phyloP scores from a whole-genome alignment of 1,284 basidiomycete genomes.

The Moesziomyces parantarcticus region DNA sequence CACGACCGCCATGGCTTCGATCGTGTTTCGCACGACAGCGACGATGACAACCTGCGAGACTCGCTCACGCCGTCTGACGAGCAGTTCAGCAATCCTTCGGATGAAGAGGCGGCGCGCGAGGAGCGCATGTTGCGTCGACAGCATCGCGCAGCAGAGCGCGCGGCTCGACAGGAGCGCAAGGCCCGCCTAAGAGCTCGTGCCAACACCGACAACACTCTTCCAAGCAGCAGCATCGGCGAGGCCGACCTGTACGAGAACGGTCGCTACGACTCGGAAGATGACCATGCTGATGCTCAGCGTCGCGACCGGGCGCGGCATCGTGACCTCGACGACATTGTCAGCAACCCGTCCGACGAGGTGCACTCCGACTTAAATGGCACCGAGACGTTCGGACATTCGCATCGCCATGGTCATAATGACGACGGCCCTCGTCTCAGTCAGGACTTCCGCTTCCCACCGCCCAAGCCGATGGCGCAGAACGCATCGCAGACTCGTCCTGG shows the following conservation, averaged over 20 bases:
- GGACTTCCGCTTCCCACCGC: constrained; percentile 50
- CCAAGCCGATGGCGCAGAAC: constrained; percentile 1
- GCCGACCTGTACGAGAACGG: constrained; percentile 21
- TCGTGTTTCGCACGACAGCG: constrained; percentile 10
- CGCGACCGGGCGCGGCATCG: constrained; percentile 4
- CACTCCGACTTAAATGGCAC: constrained; percentile 37
- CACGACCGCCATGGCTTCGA: constrained; percentile 11
- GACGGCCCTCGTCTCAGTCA: constrained; percentile 30
- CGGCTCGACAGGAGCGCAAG: constrained; percentile 20
- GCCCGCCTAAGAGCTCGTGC: constrained; percentile 32
- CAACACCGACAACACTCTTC: constrained; percentile 51
- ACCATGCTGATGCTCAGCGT: background rate
- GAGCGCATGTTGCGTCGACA: constrained; percentile 41
- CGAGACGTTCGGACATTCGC: constrained; percentile 37
- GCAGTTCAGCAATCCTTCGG: constrained; percentile 61
- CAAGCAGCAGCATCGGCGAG: constrained; percentile 54
- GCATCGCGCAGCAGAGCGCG: constrained; percentile 33
- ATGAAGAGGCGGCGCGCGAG: constrained; percentile 56
- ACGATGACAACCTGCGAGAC: constrained; percentile 30
- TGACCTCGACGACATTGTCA: constrained; percentile 36
- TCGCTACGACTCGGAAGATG: constrained; percentile 4
- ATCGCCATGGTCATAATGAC: constrained; percentile 4
- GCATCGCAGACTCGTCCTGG: background rate
- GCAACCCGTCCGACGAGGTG: constrained; percentile 55
- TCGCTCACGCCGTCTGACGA: constrained; percentile 47